Evolutionary conservation across 2,329 filamentous ascomycete species (phyloP).

Genomic region (Arachnomyces sp.): DNA sequence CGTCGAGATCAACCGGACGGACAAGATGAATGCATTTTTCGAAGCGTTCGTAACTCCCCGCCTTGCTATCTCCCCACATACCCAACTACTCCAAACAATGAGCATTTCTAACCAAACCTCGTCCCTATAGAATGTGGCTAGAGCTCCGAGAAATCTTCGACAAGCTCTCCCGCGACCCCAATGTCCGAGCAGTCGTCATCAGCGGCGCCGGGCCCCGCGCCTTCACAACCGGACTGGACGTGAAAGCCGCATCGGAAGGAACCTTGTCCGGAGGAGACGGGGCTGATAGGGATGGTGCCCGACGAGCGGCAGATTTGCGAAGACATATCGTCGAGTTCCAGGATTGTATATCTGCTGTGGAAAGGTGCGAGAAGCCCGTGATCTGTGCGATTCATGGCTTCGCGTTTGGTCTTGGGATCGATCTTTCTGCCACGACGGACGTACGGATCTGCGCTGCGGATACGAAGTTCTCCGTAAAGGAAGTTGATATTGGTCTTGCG

Average conservation of each 20-base stretch:
- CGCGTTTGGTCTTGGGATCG: slow-evolving; percentile 68
- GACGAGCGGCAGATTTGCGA: slow-evolving; percentile 55
- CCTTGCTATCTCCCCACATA: not conserved
- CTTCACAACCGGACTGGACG: slow-evolving; percentile 81
- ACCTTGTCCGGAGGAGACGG: slow-evolving; percentile 34
- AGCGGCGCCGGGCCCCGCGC: slow-evolving; percentile 74
- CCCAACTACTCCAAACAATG: not conserved
- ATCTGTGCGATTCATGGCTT: slow-evolving; percentile 75
- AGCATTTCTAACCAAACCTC: slow-evolving; percentile 3
- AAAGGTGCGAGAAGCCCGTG: slow-evolving; percentile 87
- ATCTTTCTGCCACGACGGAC: slow-evolving; percentile 43
- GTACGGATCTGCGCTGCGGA: slow-evolving; percentile 33
- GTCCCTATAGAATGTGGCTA: slow-evolving; percentile 72
- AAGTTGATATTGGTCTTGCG: slow-evolving; percentile 44
- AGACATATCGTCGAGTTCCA: slow-evolving; percentile 75
- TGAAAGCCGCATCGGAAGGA: slow-evolving; percentile 58
- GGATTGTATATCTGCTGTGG: slow-evolving; percentile 64
- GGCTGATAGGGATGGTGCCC: slow-evolving; percentile 50
- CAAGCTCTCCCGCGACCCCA: slow-evolving; percentile 61
- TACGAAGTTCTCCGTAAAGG: slow-evolving; percentile 38
- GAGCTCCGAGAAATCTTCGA: slow-evolving; percentile 68
- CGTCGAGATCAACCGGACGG: slow-evolving; percentile 80
- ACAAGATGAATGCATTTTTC: slow-evolving; percentile 82
- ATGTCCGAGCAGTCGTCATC: slow-evolving; percentile 69
- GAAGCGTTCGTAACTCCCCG: slow-evolving; percentile 45